Base-by-base conservation (phyloP, 805 yeast genomes). In the Kodamaea kakaduensis region DNA sequence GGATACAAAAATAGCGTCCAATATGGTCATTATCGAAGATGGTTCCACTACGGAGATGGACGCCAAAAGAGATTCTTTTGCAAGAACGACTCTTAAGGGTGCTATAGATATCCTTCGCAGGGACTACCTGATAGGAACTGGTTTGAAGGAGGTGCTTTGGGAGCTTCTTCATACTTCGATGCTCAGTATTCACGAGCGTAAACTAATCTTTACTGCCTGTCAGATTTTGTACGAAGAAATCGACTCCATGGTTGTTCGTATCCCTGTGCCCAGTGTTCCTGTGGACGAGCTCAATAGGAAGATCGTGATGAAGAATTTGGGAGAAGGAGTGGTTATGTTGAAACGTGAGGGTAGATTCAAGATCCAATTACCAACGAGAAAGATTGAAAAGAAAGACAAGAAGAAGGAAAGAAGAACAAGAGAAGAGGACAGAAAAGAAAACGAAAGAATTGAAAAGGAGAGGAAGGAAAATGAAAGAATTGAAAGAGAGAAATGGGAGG, bases 131-230 rank as follows among this genome's bases (percentile, higher is more conserved):
- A 66, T 73, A 33, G 78, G 82, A 1, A 51, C 57, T 18, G 85
- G 87, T 0, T 60, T 93, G 14, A 69, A 71, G 36, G 48, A 52
- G 2, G 71, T 73, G 6, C 47, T 93, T 1, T 88, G 96, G 96
- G 67, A 71, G 28, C 67, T 79, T 7, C 54, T 88, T 6, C 83
- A 80, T 46, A 68, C 83, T 0, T 77, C 83, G 2, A 54, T 80
- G 17, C 41, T 81, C 13, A 71, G 83, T 9, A 58, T 85, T 2
- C 60, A 73, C 26, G 79, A 78, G 21, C 76, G 79, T 44, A 69
- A 89, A 38, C 56, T 70, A 22, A 49, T 90, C 6, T 79, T 84
- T 45, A 83, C 78, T 39, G 50, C 85, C 3, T 67, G 84, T 34
- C 76, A 77, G 26, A 71, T 90, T 6, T 58, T 90, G 17, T 84